Evolutionary conservation across 108 stramenopile genomes (phyloP).

Genomic region (Pseudonitzschia multistriata): DNA sequence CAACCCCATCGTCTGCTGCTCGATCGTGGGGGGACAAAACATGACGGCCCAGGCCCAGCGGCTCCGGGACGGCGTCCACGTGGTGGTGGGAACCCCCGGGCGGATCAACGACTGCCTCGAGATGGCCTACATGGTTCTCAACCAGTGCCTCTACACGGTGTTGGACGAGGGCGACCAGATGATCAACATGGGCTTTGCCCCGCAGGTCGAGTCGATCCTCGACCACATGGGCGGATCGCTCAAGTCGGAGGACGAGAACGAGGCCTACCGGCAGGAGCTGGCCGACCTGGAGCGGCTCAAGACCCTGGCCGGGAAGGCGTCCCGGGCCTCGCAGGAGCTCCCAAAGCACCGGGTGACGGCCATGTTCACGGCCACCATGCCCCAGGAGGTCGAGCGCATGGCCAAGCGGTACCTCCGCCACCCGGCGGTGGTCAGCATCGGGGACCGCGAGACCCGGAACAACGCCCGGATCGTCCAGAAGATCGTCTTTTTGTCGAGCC

Average conservation of each 20-base stretch:
- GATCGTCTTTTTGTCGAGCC: constrained; percentile 77
- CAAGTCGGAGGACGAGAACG: constrained; percentile 78
- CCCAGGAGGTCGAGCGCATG: constrained; percentile 88
- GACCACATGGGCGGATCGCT: constrained; percentile 90
- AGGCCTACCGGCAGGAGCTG: constrained; percentile 81
- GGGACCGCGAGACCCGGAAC: constrained; percentile 90
- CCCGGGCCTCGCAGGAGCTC: constrained; percentile 16
- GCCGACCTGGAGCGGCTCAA: constrained; percentile 46
- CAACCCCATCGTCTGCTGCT: constrained; percentile 20
- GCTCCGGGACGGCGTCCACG: constrained; percentile 89
- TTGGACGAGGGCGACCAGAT: constrained; percentile 89
- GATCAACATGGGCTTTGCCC: constrained; percentile 90
- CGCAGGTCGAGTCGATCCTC: constrained; percentile 89
- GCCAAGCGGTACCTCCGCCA: constrained; percentile 91
- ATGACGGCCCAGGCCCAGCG: constrained; percentile 88
- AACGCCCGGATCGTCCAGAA: constrained; percentile 92
- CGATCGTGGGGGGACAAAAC: constrained; percentile 90
- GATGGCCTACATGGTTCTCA: constrained; percentile 91
- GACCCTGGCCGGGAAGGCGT: constrained; percentile 14
- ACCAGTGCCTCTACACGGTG: constrained; percentile 95
- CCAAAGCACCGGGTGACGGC: constrained; percentile 85
- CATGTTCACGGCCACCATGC: constrained; percentile 99
- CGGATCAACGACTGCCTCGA: constrained; percentile 96
- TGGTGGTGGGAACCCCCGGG: constrained; percentile 97
- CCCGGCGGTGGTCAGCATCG: constrained; percentile 88